phyloP scores from a whole-genome alignment of 352 stramenopile species.

The Phytophthora multivora region DNA sequence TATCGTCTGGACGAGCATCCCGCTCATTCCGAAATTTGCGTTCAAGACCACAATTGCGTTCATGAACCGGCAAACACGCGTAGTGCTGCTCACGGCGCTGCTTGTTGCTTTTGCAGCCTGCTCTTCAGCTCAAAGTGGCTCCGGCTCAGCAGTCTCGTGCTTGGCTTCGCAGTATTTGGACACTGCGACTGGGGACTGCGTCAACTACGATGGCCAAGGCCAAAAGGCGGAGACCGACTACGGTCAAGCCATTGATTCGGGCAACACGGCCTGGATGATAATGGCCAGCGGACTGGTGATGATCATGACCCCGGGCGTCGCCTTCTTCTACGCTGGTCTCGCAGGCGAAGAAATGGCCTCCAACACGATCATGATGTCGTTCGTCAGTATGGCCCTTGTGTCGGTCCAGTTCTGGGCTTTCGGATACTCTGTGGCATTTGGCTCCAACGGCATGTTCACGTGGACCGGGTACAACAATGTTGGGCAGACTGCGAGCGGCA shows the following conservation, averaged over 20 bases:
- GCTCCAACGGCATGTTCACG: slow-evolving; percentile 59
- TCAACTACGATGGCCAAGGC: slow-evolving; percentile 44
- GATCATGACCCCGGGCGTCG: slow-evolving; percentile 76
- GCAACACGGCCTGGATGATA: slow-evolving; percentile 79
- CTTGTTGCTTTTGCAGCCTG: slow-evolving; percentile 37
- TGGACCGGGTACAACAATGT: slow-evolving; percentile 69
- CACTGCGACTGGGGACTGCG: slow-evolving; percentile 33
- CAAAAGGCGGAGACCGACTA: slow-evolving; percentile 44
- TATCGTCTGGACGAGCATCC: not conserved
- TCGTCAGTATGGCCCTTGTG: slow-evolving; percentile 76
- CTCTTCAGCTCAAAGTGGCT: slow-evolving; percentile 24
- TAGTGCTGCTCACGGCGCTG: slow-evolving; percentile 40
- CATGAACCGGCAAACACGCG: slow-evolving; percentile 2
- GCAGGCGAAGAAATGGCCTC: slow-evolving; percentile 78
- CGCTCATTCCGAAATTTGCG: slow-evolving; percentile 10
- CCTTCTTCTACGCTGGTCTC: slow-evolving; percentile 86
- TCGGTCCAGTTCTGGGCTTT: slow-evolving; percentile 83
- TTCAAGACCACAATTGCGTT: not conserved
- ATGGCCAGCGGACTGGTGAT: slow-evolving; percentile 59
- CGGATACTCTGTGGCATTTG: slow-evolving; percentile 76
- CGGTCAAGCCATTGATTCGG: slow-evolving; percentile 42
- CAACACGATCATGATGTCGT: slow-evolving; percentile 88
- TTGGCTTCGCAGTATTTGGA: slow-evolving; percentile 42
- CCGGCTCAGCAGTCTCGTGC: slow-evolving; percentile 30
- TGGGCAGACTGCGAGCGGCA: slow-evolving; percentile 38